Evolutionary conservation across 2,329 filamentous ascomycete species (phyloP).

Genomic region (Venturiaceae sp.): DNA sequence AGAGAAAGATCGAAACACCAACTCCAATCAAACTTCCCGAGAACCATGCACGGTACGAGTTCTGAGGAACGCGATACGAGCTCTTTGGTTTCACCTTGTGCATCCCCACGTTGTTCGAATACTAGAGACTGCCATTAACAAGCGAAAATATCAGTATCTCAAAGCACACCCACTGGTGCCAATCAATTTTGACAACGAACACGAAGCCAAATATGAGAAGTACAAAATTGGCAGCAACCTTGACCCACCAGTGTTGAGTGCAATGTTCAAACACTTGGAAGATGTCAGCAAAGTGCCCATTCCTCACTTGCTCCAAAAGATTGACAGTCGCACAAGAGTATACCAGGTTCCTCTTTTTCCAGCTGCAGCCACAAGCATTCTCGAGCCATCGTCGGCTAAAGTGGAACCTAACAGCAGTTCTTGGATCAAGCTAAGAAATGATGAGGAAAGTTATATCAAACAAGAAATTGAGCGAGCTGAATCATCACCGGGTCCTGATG

Average conservation of each 20-base stretch:
- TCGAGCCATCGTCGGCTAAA: not conserved
- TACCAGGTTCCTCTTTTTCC: not conserved
- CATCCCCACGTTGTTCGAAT: not conserved
- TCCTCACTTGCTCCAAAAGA: not conserved
- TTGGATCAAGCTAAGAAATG: not conserved
- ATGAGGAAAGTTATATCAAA: not conserved
- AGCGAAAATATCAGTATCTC: constrained; percentile 3
- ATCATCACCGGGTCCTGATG: not conserved
- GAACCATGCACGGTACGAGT: constrained; percentile 3
- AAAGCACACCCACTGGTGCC: constrained; percentile 6
- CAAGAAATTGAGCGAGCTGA: not conserved
- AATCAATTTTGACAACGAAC: not conserved
- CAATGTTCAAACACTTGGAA: constrained; percentile 1
- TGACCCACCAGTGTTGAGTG: not conserved
- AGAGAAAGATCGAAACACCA: not conserved
- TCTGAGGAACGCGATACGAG: constrained; percentile 2
- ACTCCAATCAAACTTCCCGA: not conserved
- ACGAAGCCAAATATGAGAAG: not conserved
- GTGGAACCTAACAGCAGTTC: not conserved
- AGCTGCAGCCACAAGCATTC: too few relatives aligned
- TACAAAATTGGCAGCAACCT: not conserved
- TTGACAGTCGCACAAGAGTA: not conserved
- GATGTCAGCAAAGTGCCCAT: constrained; percentile 4
- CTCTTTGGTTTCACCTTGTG: constrained; percentile 3
- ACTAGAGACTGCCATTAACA: constrained; percentile 1